These are phyloP conservation scores for Ilyonectria robusta DNA, from an alignment of 2,329 filamentous ascomycete species.

Conservation along the genomic window DNA sequence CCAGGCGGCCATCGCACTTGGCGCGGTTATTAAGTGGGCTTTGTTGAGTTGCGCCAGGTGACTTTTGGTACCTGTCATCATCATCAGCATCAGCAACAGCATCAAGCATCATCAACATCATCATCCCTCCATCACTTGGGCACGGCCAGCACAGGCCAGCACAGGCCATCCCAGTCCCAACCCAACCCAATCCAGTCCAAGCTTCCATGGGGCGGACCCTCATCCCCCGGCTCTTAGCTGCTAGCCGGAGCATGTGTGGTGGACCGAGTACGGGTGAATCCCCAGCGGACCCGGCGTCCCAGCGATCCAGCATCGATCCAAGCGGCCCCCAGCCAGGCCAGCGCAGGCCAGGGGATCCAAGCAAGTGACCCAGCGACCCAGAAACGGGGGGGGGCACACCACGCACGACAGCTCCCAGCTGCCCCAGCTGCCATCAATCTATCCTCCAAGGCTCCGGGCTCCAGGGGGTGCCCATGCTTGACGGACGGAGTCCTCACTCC, in stretches of 20 bases:
- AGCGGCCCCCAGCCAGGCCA: slow-evolving; percentile 24
- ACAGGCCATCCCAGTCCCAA: slow-evolving; percentile 27
- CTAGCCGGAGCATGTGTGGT: slow-evolving; percentile 34
- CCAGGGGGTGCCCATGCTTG: slow-evolving; percentile 4
- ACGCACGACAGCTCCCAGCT: slow-evolving; percentile 8
- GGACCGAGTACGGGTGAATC: slow-evolving; percentile 31
- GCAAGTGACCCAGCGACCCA: slow-evolving; percentile 30
- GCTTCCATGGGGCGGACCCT: slow-evolving; percentile 42
- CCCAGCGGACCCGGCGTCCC: slow-evolving; percentile 10
- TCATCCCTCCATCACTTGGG: slow-evolving; percentile 22
- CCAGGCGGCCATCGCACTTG: slow-evolving; percentile 9
- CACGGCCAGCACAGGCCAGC: slow-evolving; percentile 26
- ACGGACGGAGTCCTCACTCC: background rate
- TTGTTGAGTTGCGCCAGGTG: slow-evolving; percentile 9
- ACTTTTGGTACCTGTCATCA: slow-evolving; percentile 24
- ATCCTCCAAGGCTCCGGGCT: background rate
- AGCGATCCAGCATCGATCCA: slow-evolving; percentile 32
- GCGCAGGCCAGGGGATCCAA: slow-evolving; percentile 22
- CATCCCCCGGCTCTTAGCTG: slow-evolving; percentile 41
- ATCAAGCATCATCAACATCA: slow-evolving; percentile 30
- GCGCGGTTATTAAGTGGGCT: slow-evolving; percentile 27
- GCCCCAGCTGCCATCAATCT: background rate
- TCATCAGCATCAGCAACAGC: slow-evolving; percentile 6
- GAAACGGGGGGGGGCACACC: background rate
- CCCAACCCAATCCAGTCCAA: slow-evolving; percentile 43